These are phyloP conservation scores for Anthracocystis walkeri DNA, from an alignment of 1,284 basidiomycete genomes.

Conservation along the genomic window DNA sequence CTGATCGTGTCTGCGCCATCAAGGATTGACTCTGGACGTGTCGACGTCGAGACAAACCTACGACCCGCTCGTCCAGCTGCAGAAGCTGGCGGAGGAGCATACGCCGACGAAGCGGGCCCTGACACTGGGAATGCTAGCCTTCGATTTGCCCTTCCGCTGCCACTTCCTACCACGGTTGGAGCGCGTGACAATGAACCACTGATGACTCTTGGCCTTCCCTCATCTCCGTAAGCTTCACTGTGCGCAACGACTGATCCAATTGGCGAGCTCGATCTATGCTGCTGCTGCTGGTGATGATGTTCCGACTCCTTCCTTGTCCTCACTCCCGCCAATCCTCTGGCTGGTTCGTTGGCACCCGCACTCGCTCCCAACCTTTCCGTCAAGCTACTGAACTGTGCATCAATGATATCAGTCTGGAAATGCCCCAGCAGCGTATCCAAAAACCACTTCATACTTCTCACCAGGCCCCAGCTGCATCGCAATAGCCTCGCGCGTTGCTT, in stretches of 20 bases:
- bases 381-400: constrained; percentile 81
- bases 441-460: constrained; percentile 90
- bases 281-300: constrained; percentile 9
- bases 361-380: constrained; percentile 73
- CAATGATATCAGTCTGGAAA: constrained; percentile 85
- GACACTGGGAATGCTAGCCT: constrained; percentile 44
- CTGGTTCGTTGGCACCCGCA: background rate
- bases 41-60: constrained; percentile 35
- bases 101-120: constrained; percentile 29
- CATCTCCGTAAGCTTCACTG: constrained; percentile 36
- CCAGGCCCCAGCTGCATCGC: constrained; percentile 84
- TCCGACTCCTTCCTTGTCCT: constrained; percentile 35
- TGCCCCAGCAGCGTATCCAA: constrained; percentile 78
- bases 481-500: constrained; percentile 74
- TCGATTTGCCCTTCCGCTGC: constrained; percentile 13
- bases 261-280: constrained; percentile 13
- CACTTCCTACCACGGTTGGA: constrained; percentile 17
- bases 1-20: constrained; percentile 35
- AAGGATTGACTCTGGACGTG: constrained; percentile 31
- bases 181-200: constrained; percentile 32
- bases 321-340: background rate
- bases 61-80: constrained; percentile 22
- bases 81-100: constrained; percentile 8
- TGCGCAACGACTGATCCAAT: constrained; percentile 20
- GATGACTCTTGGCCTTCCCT: constrained; percentile 15